Evolutionary conservation across 768 basidiomycete species (phyloP).

Genomic region (Tylopilus balloui): DNA sequence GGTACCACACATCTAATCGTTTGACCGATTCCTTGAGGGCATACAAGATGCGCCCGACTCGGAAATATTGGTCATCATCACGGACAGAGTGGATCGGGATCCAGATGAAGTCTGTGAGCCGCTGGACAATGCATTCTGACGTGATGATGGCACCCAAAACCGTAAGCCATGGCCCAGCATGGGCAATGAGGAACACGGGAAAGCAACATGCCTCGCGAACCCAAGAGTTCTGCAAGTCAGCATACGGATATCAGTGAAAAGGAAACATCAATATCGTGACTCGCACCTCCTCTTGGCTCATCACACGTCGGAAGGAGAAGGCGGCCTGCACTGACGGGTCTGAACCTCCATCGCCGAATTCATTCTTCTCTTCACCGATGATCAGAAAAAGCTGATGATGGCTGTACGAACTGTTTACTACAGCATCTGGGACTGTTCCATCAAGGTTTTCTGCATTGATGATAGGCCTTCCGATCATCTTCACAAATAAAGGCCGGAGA

Average conservation of each 20-base stretch:
- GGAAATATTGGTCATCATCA: not conserved
- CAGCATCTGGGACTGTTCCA: too few species aligned
- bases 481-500: too few species aligned
- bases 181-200: slow-evolving; percentile 26
- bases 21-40: too few species aligned
- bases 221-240: slow-evolving; percentile 1
- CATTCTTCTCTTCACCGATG: slow-evolving; percentile 20
- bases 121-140: slow-evolving; percentile 27
- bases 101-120: not conserved
- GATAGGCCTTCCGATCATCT: too few species aligned
- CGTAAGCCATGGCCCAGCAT: slow-evolving; percentile 25
- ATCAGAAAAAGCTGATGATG: too few species aligned
- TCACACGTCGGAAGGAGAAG: slow-evolving; percentile 18
- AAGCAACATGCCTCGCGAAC: slow-evolving; percentile 20
- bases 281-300: slow-evolving; percentile 14
- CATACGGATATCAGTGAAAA: too few species aligned
- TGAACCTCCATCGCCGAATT: slow-evolving; percentile 17
- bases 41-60: not conserved
- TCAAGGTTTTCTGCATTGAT: too few species aligned
- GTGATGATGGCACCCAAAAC: slow-evolving; percentile 33
- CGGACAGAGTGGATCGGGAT: not conserved
- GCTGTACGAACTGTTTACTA: too few species aligned
- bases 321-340: slow-evolving; percentile 30
- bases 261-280: not conserved
- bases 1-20: too few species aligned